These are phyloP conservation scores for Pezicula radicicola DNA, from an alignment of 2,329 filamentous ascomycete species.

Conservation along the genomic window DNA sequence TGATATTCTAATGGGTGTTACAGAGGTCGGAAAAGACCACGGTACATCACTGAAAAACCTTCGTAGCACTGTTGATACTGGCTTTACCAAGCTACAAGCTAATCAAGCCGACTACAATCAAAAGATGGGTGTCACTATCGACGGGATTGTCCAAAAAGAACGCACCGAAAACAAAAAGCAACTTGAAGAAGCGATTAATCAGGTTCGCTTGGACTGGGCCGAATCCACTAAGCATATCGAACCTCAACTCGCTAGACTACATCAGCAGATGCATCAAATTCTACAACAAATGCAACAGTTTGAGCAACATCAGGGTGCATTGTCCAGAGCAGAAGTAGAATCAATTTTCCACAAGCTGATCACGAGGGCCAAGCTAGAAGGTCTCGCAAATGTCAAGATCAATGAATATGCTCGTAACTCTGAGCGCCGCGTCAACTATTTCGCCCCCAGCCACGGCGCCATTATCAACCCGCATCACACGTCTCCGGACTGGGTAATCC, in stretches of 20 bases:
- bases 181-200: conserved; percentile 66
- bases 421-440: conserved; percentile 4
- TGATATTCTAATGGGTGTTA: too few species aligned
- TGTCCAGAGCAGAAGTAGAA: conserved; percentile 14
- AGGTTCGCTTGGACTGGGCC: conserved; percentile 82
- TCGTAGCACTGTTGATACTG: too few species aligned
- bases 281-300: conserved; percentile 10
- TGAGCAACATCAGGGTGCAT: conserved; percentile 4
- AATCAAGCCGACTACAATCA: too few species aligned
- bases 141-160: too few species aligned
- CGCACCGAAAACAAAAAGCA: too few species aligned
- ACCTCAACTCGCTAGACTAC: conserved; percentile 12
- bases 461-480: too few species aligned
- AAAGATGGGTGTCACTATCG: too few species aligned
- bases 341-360: conserved; percentile 15
- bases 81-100: too few species aligned
- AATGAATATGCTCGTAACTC: conserved; percentile 3
- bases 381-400: conserved; percentile 21
- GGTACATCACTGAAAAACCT: too few species aligned
- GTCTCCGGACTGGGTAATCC: too few species aligned
- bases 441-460: conserved; percentile 1
- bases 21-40: too few species aligned
- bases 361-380: conserved; percentile 20
- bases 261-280: conserved; percentile 11
- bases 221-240: conserved; percentile 13